Percentiles rank a stretch among this genome's conserved stretches.
These are phyloP conservation scores for Laguncularia racemosa DNA, from an alignment of 345 rosid species.

Conservation along the genomic window DNA sequence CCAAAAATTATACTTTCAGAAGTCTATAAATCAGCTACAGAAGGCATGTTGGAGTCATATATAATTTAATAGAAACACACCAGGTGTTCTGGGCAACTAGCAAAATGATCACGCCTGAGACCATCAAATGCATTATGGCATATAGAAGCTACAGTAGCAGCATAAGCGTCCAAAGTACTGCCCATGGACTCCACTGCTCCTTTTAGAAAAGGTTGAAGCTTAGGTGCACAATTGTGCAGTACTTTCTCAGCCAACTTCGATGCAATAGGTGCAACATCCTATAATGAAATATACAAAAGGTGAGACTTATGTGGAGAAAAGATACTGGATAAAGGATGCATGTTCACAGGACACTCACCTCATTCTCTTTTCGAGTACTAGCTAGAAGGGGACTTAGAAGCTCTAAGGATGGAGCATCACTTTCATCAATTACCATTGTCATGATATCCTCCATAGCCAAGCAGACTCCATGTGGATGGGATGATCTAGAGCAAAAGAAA, in stretches of 20 bases:
- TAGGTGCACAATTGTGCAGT: conserved; percentile 41
- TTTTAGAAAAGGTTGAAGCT: conserved; percentile 47
- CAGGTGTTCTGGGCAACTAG: conserved; percentile 27
- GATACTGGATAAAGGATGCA: conserved; percentile 4
- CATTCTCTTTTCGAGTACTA: conserved; percentile 51
- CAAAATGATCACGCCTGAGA: conserved; percentile 14
- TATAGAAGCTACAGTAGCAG: conserved; percentile 44
- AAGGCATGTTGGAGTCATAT: neutral
- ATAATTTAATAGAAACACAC: conserved; percentile 29
- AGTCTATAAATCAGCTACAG: too few relatives aligned
- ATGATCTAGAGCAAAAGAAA: conserved; percentile 28
- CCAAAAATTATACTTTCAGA: too few relatives aligned
- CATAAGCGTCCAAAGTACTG: conserved; percentile 44
- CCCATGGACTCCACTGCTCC: conserved; percentile 36
- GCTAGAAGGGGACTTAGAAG: conserved; percentile 54
- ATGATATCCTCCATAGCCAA: conserved; percentile 67
- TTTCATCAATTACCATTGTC: conserved; percentile 59
- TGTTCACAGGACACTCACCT: conserved; percentile 30
- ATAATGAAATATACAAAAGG: conserved; percentile 8
- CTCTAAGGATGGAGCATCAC: conserved; percentile 44
- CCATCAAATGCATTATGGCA: conserved; percentile 26
- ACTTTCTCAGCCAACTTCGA: conserved; percentile 53
- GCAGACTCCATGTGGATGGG: conserved; percentile 43
- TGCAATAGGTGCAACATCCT: conserved; percentile 48
- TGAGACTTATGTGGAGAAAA: neutral